Evolutionary conservation across 129 eudicot genomes (phyloP).

Genomic region (Flaveria ramosissima): DNA sequence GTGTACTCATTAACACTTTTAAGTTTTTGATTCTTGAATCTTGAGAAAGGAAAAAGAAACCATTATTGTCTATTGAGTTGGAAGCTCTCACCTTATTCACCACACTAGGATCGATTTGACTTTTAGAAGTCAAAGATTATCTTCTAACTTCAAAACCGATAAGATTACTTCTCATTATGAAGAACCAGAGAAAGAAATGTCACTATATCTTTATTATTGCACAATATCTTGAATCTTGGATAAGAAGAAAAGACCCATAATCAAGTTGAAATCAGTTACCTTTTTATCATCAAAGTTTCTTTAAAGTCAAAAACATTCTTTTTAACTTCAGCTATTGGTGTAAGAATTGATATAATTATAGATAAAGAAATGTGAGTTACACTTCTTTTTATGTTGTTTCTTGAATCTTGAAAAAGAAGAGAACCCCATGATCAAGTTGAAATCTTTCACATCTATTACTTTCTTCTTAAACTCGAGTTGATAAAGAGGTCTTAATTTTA

Average conservation of each 20-base stretch:
- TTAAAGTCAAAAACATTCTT: not conserved
- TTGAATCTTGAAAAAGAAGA: too few relatives aligned
- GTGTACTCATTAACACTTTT: not conserved
- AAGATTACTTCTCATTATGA: not conserved
- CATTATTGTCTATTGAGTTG: not conserved
- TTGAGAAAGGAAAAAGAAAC: constrained; percentile 1
- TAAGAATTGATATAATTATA: not conserved
- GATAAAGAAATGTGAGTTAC: not conserved
- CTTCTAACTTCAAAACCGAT: not conserved
- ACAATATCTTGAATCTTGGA: not conserved
- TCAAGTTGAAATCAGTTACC: constrained; percentile 8
- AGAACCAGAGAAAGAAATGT: not conserved
- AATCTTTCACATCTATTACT: too few relatives aligned
- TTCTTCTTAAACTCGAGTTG: too few relatives aligned
- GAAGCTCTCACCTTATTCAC: not conserved
- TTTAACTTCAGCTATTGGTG: not conserved
- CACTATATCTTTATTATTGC: not conserved
- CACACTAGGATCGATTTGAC: not conserved
- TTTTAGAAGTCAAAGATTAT: not conserved
- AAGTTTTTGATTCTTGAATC: constrained; percentile 28
- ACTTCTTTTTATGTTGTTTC: too few relatives aligned
- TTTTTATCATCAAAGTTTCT: constrained; percentile 4
- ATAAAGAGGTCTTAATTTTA: too few relatives aligned
- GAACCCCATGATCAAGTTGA: too few relatives aligned
- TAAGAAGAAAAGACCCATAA: not conserved